Percentiles rank a stretch among this genome's conserved stretches.
Evolutionary conservation across 164 flowering plant species (phyloP).

Genomic region (Piper longum): DNA sequence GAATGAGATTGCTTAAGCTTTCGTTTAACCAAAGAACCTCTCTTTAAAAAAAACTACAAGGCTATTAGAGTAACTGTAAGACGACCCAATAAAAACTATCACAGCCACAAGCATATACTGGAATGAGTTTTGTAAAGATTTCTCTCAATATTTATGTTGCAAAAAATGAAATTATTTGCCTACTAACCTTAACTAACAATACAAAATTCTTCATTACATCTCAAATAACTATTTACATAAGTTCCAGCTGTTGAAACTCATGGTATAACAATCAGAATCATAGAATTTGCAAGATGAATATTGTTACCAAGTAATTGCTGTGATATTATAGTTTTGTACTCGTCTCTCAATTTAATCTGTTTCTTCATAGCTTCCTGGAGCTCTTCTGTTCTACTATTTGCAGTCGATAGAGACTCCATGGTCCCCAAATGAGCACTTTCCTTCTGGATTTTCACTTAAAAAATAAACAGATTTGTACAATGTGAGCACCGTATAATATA

Average conservation of each 20-base stretch:
- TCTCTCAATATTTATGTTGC: neutral
- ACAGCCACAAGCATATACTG: no score
- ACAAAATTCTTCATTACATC: no score
- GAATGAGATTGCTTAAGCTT: no score
- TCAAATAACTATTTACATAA: neutral
- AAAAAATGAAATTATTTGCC: neutral
- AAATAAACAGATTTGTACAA: conserved; percentile 3
- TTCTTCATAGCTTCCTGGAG: conserved; percentile 35
- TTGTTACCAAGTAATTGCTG: conserved; percentile 40
- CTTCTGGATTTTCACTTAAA: conserved; percentile 66
- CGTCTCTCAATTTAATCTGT: conserved; percentile 41
- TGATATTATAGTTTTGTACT: conserved; percentile 40
- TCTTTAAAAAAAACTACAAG: no score
- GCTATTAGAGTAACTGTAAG: no score
- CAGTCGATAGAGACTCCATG: conserved; percentile 40
- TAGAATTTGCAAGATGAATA: neutral
- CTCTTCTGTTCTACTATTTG: conserved; percentile 47
- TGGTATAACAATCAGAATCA: neutral
- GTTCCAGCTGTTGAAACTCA: no score
- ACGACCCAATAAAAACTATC: no score
- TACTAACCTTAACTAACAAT: no score
- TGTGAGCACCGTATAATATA: neutral
- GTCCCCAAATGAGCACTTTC: conserved; percentile 59
- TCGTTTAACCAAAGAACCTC: no score
- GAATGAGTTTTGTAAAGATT: neutral